Evolutionary conservation across 352 stramenopile genomes (phyloP).

Genomic region (Pythium dissimile): DNA sequence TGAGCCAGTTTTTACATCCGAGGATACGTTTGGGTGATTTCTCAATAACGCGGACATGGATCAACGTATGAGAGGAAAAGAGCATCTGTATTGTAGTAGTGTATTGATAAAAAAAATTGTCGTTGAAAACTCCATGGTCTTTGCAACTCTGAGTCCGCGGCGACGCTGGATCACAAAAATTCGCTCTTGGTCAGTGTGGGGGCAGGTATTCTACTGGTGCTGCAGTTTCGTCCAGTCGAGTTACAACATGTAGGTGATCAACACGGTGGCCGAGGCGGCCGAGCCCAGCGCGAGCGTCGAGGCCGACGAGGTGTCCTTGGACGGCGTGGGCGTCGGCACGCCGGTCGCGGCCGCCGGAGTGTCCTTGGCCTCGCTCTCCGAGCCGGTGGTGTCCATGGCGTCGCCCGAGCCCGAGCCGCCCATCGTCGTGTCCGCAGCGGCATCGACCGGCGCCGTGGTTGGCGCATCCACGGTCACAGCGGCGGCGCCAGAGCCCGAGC

Average conservation of each 20-base stretch:
- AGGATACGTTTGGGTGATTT: no score
- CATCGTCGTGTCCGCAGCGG: neutral
- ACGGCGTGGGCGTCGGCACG: neutral
- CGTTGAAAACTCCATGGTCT: no score
- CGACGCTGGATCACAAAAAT: no score
- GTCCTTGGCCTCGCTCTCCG: neutral
- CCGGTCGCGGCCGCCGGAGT: neutral
- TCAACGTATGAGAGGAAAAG: no score
- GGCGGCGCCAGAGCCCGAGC: slow-evolving; percentile 1
- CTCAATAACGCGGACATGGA: no score
- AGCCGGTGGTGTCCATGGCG: neutral
- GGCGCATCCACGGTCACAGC: neutral
- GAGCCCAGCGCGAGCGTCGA: slow-evolving; percentile 3
- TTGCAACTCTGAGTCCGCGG: no score
- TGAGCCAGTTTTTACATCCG: no score
- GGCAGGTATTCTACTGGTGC: no score
- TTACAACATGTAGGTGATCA: slow-evolving; percentile 13
- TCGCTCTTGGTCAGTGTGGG: no score
- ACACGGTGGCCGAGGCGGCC: slow-evolving; percentile 1
- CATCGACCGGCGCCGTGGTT: neutral
- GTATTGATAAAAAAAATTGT: no score
- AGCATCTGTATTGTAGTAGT: no score
- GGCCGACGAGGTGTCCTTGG: slow-evolving; percentile 4
- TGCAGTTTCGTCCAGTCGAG: neutral
- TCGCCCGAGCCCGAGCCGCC: neutral